These are phyloP conservation scores for Zygnema cylindricum DNA, from an alignment of 139 green algal species.

Conservation along the genomic window DNA sequence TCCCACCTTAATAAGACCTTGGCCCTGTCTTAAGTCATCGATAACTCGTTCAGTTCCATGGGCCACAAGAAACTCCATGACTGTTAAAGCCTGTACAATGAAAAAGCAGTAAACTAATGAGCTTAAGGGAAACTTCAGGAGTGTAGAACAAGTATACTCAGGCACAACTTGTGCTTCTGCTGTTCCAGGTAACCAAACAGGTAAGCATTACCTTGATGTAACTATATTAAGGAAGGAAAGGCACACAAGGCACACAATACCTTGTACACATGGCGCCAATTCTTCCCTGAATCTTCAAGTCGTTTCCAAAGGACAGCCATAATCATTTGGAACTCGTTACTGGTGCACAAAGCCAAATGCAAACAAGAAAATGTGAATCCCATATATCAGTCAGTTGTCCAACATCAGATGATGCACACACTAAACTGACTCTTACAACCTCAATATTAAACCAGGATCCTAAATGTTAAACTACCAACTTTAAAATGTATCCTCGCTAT, in stretches of 20 bases:
- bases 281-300: constrained; percentile 48
- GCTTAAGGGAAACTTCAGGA: too few species aligned
- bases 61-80: constrained; percentile 86
- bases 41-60: constrained; percentile 68
- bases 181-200: neutral
- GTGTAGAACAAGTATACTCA: too few species aligned
- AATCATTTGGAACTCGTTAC: constrained; percentile 56
- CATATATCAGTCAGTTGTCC: too few species aligned
- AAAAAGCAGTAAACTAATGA: too few species aligned
- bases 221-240: constrained; percentile 1
- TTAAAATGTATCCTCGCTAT: too few species aligned
- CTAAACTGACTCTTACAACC: too few species aligned
- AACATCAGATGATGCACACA: too few species aligned
- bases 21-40: constrained; percentile 58
- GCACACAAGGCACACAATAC: constrained; percentile 1
- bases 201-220: neutral
- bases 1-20: constrained; percentile 67
- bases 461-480: too few species aligned
- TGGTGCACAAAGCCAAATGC: constrained; percentile 7
- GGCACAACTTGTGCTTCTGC: constrained; percentile 1
- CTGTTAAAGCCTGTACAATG: constrained; percentile 69
- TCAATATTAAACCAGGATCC: too few species aligned
- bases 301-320: constrained; percentile 62
- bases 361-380: constrained; percentile 16
- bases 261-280: constrained; percentile 71